phyloP scores from a whole-genome alignment of 306 rosid species.

The Gynostemma pentaphyllum region DNA sequence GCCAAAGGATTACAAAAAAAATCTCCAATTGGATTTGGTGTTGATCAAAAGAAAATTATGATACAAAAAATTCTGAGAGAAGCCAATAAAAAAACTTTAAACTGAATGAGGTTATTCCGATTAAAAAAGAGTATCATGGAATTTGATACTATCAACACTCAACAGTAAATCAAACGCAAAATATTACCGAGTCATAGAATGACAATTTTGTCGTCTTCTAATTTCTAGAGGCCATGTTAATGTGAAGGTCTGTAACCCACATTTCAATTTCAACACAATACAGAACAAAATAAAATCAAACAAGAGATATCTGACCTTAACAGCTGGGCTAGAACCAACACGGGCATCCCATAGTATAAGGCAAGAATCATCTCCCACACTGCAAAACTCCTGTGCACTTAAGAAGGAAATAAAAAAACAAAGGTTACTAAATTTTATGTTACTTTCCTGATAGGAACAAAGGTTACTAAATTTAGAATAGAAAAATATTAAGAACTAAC shows the following conservation, averaged over 20 bases:
- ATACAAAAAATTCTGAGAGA: too few species aligned
- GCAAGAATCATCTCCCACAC: constrained; percentile 98
- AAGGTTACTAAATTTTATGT: not conserved
- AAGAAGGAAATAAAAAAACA: not conserved
- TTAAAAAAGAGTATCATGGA: not conserved
- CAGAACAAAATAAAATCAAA: not conserved
- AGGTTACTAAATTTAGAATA: too few species aligned
- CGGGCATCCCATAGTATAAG: constrained; percentile 99
- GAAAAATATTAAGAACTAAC: too few species aligned
- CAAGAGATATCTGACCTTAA: constrained; percentile 48
- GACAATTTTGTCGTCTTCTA: not conserved
- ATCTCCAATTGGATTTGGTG: too few species aligned
- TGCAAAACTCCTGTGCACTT: constrained; percentile 90
- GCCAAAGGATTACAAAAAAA: too few species aligned
- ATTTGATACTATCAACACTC: not conserved
- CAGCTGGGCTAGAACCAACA: constrained; percentile 66
- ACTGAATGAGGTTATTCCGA: too few species aligned
- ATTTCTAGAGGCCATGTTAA: not conserved
- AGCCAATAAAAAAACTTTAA: too few species aligned
- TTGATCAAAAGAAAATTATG: too few species aligned
- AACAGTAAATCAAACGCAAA: not conserved
- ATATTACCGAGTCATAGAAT: not conserved
- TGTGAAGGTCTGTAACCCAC: not conserved
- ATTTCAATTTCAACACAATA: not conserved
- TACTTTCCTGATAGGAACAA: too few species aligned